Evolutionary conservation across 2,329 filamentous ascomycete species (phyloP).

Genomic region (Xylariomycetidae sp.): DNA sequence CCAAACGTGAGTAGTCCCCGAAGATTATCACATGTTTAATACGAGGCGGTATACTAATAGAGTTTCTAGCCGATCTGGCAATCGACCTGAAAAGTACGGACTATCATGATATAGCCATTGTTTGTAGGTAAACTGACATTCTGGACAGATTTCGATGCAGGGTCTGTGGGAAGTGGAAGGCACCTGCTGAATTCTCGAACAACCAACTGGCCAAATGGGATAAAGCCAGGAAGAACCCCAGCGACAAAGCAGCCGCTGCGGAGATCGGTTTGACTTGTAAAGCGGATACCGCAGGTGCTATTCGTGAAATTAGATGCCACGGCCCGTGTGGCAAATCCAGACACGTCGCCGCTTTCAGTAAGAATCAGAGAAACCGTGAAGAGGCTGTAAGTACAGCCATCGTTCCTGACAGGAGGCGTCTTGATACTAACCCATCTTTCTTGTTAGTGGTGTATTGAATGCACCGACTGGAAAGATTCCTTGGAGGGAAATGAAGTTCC

Average conservation of each 20-base stretch:
- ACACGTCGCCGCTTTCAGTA: constrained; percentile 27
- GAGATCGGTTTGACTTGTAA: constrained; percentile 12
- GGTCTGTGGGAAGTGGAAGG: constrained; percentile 7
- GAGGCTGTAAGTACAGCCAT: constrained; percentile 21
- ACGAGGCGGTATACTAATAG: no score
- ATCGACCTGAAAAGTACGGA: no score
- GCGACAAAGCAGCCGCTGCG: constrained; percentile 4
- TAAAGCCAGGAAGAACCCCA: constrained; percentile 7
- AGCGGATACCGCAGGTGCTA: constrained; percentile 1
- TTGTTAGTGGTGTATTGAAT: constrained; percentile 30
- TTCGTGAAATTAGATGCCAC: constrained; percentile 18
- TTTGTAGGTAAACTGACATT: no score
- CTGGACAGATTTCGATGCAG: constrained; percentile 9
- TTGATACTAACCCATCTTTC: constrained; percentile 6
- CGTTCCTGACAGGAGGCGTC: background rate
- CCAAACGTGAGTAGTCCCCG: no score
- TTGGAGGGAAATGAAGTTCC: constrained; percentile 19
- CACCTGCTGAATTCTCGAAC: constrained; percentile 6
- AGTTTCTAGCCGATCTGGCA: no score
- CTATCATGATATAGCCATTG: no score
- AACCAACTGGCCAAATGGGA: constrained; percentile 11
- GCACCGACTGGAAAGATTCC: constrained; percentile 27
- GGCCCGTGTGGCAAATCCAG: constrained; percentile 29
- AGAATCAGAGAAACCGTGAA: constrained; percentile 23
- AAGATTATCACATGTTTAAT: no score